These are phyloP conservation scores for Glaciozyma martinii DNA, from an alignment of 768 basidiomycete species.

Conservation along the genomic window DNA sequence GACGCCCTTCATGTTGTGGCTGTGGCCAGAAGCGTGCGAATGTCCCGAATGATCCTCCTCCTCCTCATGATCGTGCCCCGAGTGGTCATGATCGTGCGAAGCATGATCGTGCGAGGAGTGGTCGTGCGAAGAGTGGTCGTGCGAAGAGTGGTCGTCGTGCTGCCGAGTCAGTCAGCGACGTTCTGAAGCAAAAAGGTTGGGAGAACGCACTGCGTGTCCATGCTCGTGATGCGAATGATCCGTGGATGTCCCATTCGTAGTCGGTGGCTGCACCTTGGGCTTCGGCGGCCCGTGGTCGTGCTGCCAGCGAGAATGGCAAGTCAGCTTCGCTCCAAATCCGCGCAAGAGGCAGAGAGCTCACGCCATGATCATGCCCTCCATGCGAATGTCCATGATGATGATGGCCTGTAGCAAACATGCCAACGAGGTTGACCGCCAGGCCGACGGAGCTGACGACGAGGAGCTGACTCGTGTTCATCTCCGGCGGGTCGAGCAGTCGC, in stretches of 20 bases:
- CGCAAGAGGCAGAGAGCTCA: conserved; percentile 23
- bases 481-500: conserved; percentile 68
- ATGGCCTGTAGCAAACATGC: conserved; percentile 92
- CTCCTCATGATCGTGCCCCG: conserved; percentile 9
- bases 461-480: conserved; percentile 93
- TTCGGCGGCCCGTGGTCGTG: neutral
- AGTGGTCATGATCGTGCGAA: conserved; percentile 33
- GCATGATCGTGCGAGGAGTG: conserved; percentile 18
- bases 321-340: conserved; percentile 17
- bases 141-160: neutral
- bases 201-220: too few relatives aligned
- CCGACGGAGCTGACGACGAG: conserved; percentile 81
- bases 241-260: neutral
- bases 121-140: conserved; percentile 31
- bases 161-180: too few relatives aligned
- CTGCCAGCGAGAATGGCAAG: neutral
- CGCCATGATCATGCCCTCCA: conserved; percentile 22
- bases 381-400: conserved; percentile 37
- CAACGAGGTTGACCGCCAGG: conserved; percentile 87
- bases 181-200: neutral
- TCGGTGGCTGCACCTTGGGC: neutral
- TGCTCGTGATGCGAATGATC: too few relatives aligned
- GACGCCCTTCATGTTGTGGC: conserved; percentile 96
- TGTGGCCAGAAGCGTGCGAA: conserved; percentile 51
- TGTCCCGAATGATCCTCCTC: conserved; percentile 22